Conservation (phyloP, 495 filamentous ascomycete species). For the Hapsidospora chrysogenum region DNA sequence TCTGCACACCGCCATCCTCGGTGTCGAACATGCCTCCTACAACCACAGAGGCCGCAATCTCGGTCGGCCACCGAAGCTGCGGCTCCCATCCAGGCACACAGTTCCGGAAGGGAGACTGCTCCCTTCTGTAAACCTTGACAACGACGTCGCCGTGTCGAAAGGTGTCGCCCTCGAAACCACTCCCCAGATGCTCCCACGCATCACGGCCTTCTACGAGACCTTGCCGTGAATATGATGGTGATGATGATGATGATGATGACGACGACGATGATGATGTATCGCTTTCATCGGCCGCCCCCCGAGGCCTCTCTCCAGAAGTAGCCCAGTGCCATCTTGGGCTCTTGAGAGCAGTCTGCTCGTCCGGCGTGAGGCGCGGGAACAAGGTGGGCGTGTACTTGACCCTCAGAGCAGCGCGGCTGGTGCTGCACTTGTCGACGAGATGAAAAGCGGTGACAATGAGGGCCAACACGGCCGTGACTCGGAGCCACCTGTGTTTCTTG, state of each 20-base stretch:
- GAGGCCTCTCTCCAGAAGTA: no score
- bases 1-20: background rate
- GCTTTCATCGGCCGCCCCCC: no score
- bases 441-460: background rate
- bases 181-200: background rate
- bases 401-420: background rate
- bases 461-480: no score
- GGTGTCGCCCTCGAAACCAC: background rate
- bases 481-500: no score
- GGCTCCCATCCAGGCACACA: background rate
- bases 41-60: background rate
- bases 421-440: background rate
- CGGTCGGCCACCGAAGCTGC: background rate
- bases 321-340: no score
- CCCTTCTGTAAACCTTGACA: background rate
- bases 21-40: background rate
- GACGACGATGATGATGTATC: no score
- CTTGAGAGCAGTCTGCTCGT: no score
- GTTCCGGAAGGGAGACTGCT: conserved; percentile 1
- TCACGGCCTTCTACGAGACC: no score
- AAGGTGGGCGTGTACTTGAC: background rate
- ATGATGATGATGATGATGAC: no score
- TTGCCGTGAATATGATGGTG: no score
- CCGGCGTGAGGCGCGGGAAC: background rate
- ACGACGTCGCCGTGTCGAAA: background rate